Percentiles rank a stretch among this genome's conserved stretches.
Evolutionary conservation across 2,329 filamentous ascomycete species (phyloP).

Genomic region (Zymoseptoria crescenta): DNA sequence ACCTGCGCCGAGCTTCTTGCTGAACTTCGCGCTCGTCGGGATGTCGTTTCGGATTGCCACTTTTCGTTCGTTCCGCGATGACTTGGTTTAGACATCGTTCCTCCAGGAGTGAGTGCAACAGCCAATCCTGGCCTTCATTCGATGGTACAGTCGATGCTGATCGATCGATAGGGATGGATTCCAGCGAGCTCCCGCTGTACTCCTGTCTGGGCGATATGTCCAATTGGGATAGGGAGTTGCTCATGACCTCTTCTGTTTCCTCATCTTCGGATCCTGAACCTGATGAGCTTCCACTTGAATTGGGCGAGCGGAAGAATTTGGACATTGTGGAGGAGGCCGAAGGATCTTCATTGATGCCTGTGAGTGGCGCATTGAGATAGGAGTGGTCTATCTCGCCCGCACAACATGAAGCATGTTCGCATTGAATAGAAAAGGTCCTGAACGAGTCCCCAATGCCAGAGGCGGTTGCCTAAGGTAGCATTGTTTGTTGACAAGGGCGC

Average conservation of each 20-base stretch:
- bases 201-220: conserved; percentile 7
- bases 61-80: neutral
- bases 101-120: conserved; percentile 41
- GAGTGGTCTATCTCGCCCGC: neutral
- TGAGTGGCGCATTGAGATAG: neutral
- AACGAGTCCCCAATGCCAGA: neutral
- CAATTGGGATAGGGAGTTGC: conserved; percentile 1
- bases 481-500: neutral
- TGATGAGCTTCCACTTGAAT: conserved; percentile 14
- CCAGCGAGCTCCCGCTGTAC: neutral
- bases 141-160: neutral
- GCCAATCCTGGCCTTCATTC: conserved; percentile 24
- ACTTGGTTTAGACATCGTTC: conserved; percentile 36
- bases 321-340: conserved; percentile 10
- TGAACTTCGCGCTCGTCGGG: conserved; percentile 32
- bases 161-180: conserved; percentile 6
- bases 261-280: conserved; percentile 7
- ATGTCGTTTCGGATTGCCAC: conserved; percentile 7
- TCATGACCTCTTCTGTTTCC: conserved; percentile 8
- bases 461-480: neutral
- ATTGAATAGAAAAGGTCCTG: neutral
- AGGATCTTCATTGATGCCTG: neutral
- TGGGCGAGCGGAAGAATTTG: conserved; percentile 17
- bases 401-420: neutral
- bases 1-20: conserved; percentile 31